Percentiles rank a stretch among this genome's conserved stretches.
These are phyloP conservation scores for Terfezia boudieri DNA, from an alignment of 495 filamentous ascomycete genomes.

Conservation along the genomic window DNA sequence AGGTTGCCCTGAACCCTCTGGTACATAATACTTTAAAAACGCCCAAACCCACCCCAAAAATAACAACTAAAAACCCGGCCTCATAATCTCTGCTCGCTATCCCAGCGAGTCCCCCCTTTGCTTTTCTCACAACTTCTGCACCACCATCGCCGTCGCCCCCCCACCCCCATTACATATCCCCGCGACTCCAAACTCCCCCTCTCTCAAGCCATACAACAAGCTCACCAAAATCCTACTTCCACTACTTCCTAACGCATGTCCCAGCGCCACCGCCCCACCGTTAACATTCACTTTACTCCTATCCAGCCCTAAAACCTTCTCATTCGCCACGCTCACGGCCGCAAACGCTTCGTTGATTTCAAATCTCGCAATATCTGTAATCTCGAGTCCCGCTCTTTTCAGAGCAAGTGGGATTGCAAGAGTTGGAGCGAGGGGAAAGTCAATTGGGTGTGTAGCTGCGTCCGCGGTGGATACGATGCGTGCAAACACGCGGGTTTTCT, in stretches of 20 bases:
- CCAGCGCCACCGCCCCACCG: constrained; percentile 83
- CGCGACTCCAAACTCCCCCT: constrained; percentile 80
- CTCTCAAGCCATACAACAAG: constrained; percentile 68
- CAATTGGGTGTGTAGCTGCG: constrained; percentile 77
- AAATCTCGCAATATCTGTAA: constrained; percentile 79
- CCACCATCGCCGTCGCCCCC: constrained; percentile 74
- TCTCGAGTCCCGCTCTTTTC: constrained; percentile 63
- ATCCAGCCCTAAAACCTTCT: constrained; percentile 67
- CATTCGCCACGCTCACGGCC: constrained; percentile 85
- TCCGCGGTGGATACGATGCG: constrained; percentile 71
- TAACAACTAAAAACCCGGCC: too few relatives aligned
- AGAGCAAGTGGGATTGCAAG: constrained; percentile 84
- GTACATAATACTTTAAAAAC: too few relatives aligned
- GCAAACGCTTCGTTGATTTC: constrained; percentile 98
- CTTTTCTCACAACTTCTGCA: constrained; percentile 40
- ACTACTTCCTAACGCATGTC: constrained; percentile 83
- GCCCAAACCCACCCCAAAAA: too few relatives aligned
- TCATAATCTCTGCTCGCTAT: too few relatives aligned
- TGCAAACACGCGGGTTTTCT: constrained; percentile 49
- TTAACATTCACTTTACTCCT: constrained; percentile 60
- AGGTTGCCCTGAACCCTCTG: too few relatives aligned
- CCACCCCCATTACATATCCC: constrained; percentile 96
- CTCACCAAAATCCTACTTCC: constrained; percentile 83
- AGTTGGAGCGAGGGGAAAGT: constrained; percentile 85
- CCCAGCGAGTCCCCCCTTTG: too few relatives aligned